phyloP scores from a whole-genome alignment of 2,329 filamentous ascomycete genomes.

The Magnaporthiopsis incrustans region DNA sequence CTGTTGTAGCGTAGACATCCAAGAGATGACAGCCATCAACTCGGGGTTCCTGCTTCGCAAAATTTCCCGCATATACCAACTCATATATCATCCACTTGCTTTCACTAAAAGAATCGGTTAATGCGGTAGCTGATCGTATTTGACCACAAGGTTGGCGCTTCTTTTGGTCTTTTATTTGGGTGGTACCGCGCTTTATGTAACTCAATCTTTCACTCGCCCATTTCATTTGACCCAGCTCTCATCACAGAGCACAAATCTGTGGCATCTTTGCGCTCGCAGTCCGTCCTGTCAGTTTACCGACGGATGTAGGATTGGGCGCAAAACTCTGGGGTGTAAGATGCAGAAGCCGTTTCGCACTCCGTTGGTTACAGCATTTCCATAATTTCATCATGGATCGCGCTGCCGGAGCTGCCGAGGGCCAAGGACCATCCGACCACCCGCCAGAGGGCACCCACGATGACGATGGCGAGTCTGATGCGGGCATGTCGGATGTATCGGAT shows the following conservation, averaged over 20 bases:
- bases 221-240: not conserved
- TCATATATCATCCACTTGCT: too few relatives aligned
- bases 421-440: not conserved
- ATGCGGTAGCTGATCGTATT: not conserved
- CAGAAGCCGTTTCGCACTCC: not conserved
- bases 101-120: too few relatives aligned
- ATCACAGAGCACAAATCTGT: too few relatives aligned
- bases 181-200: not conserved
- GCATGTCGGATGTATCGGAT: conserved; percentile 22
- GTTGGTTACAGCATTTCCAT: not conserved
- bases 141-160: not conserved
- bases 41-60: too few relatives aligned
- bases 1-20: too few relatives aligned
- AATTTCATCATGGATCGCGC: not conserved
- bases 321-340: not conserved
- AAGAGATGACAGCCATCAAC: too few relatives aligned
- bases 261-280: not conserved
- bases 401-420: not conserved
- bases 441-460: not conserved
- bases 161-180: not conserved
- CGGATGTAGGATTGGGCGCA: too few relatives aligned
- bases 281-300: not conserved
- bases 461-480: not conserved
- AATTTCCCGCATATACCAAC: too few relatives aligned
- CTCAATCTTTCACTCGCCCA: not conserved